A percentile compares a stretch with the other conserved stretches of the same genome.
These are phyloP conservation scores for Trypanosoma theileri DNA, from an alignment of 208 protist genomes.

Conservation along the genomic window DNA sequence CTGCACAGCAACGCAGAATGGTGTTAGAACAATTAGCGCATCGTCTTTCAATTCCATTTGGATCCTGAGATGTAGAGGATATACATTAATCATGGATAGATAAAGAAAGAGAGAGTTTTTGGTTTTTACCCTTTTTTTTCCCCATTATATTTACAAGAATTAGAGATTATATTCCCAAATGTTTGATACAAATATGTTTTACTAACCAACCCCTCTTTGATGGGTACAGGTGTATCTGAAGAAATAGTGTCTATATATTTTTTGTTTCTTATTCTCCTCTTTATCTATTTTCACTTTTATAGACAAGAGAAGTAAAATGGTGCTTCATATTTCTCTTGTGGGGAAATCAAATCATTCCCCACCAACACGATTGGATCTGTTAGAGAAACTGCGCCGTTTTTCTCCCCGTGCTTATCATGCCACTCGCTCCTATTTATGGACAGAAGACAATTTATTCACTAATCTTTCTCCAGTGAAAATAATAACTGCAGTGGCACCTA, in stretches of 20 bases:
- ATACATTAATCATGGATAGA: too few species aligned
- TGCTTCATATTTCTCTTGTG: constrained; percentile 21
- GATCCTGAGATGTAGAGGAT: too few species aligned
- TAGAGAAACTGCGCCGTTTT: constrained; percentile 14
- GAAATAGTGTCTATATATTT: background rate
- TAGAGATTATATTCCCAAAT: too few species aligned
- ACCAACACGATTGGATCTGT: constrained; percentile 18
- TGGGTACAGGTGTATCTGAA: too few species aligned
- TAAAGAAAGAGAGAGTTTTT: too few species aligned
- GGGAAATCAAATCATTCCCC: constrained; percentile 16
- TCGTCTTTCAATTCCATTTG: constrained; percentile 2
- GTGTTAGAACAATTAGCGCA: constrained; percentile 19
- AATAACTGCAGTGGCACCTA: background rate
- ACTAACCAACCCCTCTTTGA: background rate
- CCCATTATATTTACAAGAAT: constrained; percentile 1
- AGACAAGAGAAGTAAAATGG: constrained; percentile 1
- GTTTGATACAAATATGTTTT: too few species aligned
- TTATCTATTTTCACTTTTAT: too few species aligned
- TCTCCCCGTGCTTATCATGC: constrained; percentile 30
- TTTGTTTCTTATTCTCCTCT: background rate
- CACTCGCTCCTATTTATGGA: constrained; percentile 31
- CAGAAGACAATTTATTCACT: constrained; percentile 30
- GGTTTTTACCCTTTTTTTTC: background rate
- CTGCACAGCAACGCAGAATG: constrained; percentile 12
- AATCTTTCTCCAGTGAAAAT: constrained; percentile 2